Percentiles rank a stretch among this genome's conserved stretches.
These are phyloP conservation scores for Lipomyces mesembrius DNA, from an alignment of 805 yeast species.

Conservation along the genomic window DNA sequence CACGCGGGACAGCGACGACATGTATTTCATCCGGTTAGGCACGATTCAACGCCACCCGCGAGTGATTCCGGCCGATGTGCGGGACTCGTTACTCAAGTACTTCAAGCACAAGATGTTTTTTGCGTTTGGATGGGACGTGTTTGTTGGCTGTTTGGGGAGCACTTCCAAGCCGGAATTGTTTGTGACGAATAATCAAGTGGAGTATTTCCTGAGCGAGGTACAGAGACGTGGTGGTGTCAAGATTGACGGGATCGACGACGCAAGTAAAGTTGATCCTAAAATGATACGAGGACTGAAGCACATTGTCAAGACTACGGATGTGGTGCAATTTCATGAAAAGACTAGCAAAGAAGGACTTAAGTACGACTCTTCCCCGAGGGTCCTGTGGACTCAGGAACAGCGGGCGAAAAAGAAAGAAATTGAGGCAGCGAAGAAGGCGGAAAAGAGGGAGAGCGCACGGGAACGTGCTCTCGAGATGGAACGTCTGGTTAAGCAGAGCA, in stretches of 20 bases:
- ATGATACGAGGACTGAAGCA: neutral
- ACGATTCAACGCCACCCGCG: constrained; percentile 13
- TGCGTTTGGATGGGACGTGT: constrained; percentile 17
- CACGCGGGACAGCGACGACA: neutral
- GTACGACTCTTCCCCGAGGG: neutral
- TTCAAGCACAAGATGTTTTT: constrained; percentile 6
- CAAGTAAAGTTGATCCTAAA: neutral
- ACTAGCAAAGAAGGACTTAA: neutral
- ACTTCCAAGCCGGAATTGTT: constrained; percentile 3
- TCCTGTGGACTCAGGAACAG: neutral
- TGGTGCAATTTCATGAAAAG: constrained; percentile 3
- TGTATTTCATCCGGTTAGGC: constrained; percentile 1
- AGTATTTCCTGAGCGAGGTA: constrained; percentile 1
- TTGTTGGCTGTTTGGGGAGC: constrained; percentile 3
- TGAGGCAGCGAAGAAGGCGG: constrained; percentile 6
- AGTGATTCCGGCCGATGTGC: neutral
- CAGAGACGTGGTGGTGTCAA: neutral
- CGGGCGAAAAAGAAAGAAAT: neutral
- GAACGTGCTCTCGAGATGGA: constrained; percentile 8
- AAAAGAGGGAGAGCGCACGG: constrained; percentile 2
- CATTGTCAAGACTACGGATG: neutral
- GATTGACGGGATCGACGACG: neutral
- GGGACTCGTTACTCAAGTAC: neutral
- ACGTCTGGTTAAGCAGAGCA: neutral
- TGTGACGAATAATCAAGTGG: constrained; percentile 9